Evolutionary conservation across 129 eudicot species (phyloP), one percentile per base, ranked within the genome.

Genomic region (Silybum marianum): DNA sequence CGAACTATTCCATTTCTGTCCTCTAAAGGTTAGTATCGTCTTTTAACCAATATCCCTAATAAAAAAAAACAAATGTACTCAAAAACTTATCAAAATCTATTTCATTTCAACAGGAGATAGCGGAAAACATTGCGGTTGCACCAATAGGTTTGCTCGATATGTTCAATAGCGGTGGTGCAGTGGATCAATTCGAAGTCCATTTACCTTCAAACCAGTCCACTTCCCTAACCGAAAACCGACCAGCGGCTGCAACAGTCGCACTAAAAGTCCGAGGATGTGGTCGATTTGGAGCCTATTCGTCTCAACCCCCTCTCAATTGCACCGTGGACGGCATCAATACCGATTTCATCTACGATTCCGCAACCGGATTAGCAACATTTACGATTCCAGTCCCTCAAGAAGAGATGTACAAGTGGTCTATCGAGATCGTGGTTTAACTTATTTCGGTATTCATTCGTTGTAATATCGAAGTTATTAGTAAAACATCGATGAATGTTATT

Each of bases 1-100:
- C 11, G 94, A 95, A 78, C 80, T 95, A 81, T 95, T 81, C 87
- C 97, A 95, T 68, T 86, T 95, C 74, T 92, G 94, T 26, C 98
- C 97, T 74, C 58, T 92, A 75, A 88, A 89, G 90, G 97, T 88
- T 32, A 88, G 91, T 36, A 58, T 0, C 48, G 69, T 65, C 34
- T 11, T 38, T 62, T 2, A 21, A 74, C 38, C 67, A 79, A 34
- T n/a, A 23, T 13, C 14, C 23, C 1, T 26, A 44, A 5, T 12
- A 70, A 11, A 65, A 11, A 0, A 14, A 19, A 54, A 32, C 28
- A 39, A 13, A 12, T 73, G 16, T 51, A 26, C 22, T 11, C 46
- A 6, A 72, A 30, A 72, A 30, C 51, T 18, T 58, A 34, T 32
- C 28, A 32, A 76, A 18, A 58, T 12, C 19, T n/a, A 60, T 60